Evolutionary conservation across 1,284 basidiomycete genomes (phyloP), one percentile per base, ranked within the genome.

Genomic region (Sanguinoderma infundibulare): DNA sequence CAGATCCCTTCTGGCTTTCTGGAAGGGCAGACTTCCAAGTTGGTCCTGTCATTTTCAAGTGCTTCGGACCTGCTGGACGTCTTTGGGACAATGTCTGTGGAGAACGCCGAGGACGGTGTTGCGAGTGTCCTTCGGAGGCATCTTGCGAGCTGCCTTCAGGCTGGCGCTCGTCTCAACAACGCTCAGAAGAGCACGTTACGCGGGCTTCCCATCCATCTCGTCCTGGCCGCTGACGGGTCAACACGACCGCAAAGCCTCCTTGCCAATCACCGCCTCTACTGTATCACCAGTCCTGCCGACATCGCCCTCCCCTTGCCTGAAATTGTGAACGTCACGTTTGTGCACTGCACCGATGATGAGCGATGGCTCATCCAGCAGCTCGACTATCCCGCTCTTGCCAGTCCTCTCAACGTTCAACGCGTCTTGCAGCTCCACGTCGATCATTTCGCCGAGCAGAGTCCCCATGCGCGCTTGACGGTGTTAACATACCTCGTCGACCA

Each of bases 181-280:
- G 5, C 35, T 4, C 53, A 53, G 30, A 53, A 55, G 20, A 22
- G 40, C 9, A 42, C 22, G 20, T 39, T 64, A 47, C 56, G 59
- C 34, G 28, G 22, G 3, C 47, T 66, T 28, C 58, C 61, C 5
- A 63, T 66, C 26, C 59, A 62, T 39, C 46, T 15, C 22, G 30
- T 59, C 17, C 49, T 61, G 35, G 28, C 42, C 20, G 30, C 34
- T n/a, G 34, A 40, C 35, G 24, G 26, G 28, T 14, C 22, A 12
- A 3, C 12, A 7, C 47, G 20, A 24, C 1, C 10, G 17, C 17
- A 8, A 28, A 26, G 24, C 34, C 22, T 59, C 32, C 50, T 32
- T 38, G 8, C 50, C 39, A 8, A 15, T 8, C 12, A 35, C 30
- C 1, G 2, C 15, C 10, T 44, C 14, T 20, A 22, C 35, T 49